Evolutionary conservation across 2,329 filamentous ascomycete species (phyloP).

Genomic region (Ceratocystis destructans): DNA sequence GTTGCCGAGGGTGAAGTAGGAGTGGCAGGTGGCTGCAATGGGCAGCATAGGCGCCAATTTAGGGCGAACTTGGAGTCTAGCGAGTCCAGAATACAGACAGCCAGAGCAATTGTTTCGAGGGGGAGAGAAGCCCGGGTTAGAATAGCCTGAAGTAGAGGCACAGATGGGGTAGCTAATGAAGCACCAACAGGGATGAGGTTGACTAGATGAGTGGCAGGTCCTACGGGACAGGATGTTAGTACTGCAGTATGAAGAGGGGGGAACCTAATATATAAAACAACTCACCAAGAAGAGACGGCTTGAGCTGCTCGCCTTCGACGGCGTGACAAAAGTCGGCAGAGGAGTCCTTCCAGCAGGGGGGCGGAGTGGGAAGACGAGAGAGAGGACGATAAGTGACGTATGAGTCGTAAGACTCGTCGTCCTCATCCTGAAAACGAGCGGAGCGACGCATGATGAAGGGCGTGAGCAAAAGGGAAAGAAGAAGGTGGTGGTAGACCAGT

Average conservation of each 20-base stretch:
- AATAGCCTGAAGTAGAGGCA: conserved; percentile 46
- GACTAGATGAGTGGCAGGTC: conserved; percentile 51
- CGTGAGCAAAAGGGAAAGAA: not conserved
- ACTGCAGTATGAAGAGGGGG: not conserved
- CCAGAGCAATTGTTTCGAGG: conserved; percentile 48
- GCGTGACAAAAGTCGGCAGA: conserved; percentile 25
- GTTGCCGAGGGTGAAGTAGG: not conserved
- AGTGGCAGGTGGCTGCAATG: conserved; percentile 28
- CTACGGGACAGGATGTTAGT: conserved; percentile 27
- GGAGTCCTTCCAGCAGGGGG: conserved; percentile 38
- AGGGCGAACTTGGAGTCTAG: conserved; percentile 49
- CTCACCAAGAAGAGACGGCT: conserved; percentile 29
- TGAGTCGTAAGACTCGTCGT: conserved; percentile 25
- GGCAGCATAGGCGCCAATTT: conserved; percentile 47
- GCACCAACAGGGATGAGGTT: conserved; percentile 52
- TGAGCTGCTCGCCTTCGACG: conserved; percentile 34
- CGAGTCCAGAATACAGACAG: conserved; percentile 53
- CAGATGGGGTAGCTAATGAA: conserved; percentile 44
- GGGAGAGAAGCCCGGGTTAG: conserved; percentile 44
- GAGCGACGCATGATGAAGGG: conserved; percentile 20
- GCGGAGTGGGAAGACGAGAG: conserved; percentile 54
- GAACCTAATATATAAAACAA: conserved; percentile 11
- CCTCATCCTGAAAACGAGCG: conserved; percentile 19
- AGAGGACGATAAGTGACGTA: conserved; percentile 54
- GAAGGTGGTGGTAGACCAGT: not conserved